phyloP scores from a whole-genome alignment of 2,329 filamentous ascomycete genomes.

The Penicillium oxalicum region DNA sequence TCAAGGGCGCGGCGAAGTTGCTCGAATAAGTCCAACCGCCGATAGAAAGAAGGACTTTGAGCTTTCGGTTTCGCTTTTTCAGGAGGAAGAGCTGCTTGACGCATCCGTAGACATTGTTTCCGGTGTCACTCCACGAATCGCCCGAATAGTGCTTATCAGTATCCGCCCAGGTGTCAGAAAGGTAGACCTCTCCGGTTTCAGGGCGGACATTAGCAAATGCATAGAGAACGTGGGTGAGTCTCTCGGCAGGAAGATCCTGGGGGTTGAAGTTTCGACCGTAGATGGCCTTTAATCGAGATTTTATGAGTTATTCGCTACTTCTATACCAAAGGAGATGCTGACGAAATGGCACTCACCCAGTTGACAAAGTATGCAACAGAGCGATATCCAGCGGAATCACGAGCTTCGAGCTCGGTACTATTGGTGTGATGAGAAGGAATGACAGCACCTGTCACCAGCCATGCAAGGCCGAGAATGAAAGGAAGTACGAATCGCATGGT shows the following conservation, averaged over 20 bases:
- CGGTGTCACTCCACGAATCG: constrained; percentile 63
- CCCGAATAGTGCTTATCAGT: constrained; percentile 61
- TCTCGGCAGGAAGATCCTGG: constrained; percentile 70
- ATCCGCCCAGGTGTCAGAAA: constrained; percentile 66
- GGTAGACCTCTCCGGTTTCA: constrained; percentile 69
- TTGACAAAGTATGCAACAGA: constrained; percentile 44
- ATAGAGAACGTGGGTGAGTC: constrained; percentile 84
- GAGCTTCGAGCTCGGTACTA: constrained; percentile 10
- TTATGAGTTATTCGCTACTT: not conserved
- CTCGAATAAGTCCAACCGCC: constrained; percentile 73
- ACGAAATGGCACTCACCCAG: constrained; percentile 30
- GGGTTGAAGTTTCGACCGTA: constrained; percentile 79
- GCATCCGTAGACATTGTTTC: constrained; percentile 69
- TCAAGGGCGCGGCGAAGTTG: constrained; percentile 68
- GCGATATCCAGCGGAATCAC: constrained; percentile 17
- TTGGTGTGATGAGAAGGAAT: constrained; percentile 6
- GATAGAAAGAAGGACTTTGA: constrained; percentile 76
- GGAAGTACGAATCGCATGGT: constrained; percentile 11
- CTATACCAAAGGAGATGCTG: not conserved
- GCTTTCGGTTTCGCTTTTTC: constrained; percentile 67
- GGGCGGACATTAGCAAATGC: constrained; percentile 80
- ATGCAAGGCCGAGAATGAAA: constrained; percentile 9
- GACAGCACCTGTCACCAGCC: constrained; percentile 8
- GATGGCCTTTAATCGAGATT: constrained; percentile 54
- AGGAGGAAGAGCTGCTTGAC: constrained; percentile 70